Percentiles rank a stretch among this genome's conserved stretches.
Conservation (phyloP, 1,284 basidiomycete genomes). For the Pseudozyma tsukubaensis region DNA sequence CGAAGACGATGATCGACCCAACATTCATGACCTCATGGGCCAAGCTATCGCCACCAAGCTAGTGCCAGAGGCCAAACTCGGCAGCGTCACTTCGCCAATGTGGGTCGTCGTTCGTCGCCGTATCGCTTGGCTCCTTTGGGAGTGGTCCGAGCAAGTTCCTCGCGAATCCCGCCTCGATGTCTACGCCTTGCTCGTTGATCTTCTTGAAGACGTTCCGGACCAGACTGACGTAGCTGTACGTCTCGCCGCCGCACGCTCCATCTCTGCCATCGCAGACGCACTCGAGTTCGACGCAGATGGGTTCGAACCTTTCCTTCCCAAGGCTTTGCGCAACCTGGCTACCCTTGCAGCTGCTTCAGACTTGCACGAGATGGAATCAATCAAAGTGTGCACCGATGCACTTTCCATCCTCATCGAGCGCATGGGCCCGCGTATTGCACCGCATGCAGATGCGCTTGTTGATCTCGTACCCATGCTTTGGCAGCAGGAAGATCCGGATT, state of each 20-base stretch:
- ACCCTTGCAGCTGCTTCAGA: constrained; percentile 54
- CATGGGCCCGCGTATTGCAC: constrained; percentile 58
- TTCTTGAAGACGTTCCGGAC: constrained; percentile 49
- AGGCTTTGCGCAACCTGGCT: constrained; percentile 55
- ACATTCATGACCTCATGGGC: constrained; percentile 42
- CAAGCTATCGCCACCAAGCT: constrained; percentile 53
- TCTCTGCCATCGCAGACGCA: constrained; percentile 62
- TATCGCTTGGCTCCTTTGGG: constrained; percentile 62
- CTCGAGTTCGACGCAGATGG: constrained; percentile 64
- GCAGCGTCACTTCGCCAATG: constrained; percentile 26
- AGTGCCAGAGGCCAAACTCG: constrained; percentile 55
- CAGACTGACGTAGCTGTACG: constrained; percentile 64
- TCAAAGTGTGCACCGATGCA: constrained; percentile 62
- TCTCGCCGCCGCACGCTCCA: constrained; percentile 59
- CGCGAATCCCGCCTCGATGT: constrained; percentile 41
- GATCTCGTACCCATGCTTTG: constrained; percentile 63
- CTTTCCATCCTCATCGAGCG: constrained; percentile 65
- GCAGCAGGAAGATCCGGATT: constrained; percentile 61
- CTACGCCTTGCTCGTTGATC: constrained; percentile 58
- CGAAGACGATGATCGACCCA: constrained; percentile 45
- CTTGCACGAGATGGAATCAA: constrained; percentile 61
- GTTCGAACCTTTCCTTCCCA: constrained; percentile 59
- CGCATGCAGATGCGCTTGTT: constrained; percentile 54
- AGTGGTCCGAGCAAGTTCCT: constrained; percentile 64
- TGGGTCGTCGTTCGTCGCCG: constrained; percentile 63